These are phyloP conservation scores for Diospyros kaki DNA, from an alignment of 148 eudicot genomes.

Conservation along the genomic window DNA sequence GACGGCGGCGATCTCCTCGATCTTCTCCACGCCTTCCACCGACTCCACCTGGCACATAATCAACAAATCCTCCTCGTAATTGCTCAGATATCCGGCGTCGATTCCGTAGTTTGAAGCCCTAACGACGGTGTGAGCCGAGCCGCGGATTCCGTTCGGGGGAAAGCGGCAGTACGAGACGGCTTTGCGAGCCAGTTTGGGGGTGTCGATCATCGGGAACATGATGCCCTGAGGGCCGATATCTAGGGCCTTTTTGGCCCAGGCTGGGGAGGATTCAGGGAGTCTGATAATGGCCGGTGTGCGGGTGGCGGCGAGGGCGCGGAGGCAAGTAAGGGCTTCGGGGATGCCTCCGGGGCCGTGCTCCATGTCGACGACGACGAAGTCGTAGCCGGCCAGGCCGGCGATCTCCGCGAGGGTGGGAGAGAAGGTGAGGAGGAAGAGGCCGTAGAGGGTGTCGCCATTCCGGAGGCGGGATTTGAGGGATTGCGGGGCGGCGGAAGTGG, in stretches of 20 bases:
- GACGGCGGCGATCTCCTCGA: conserved; percentile 62
- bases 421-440: no score
- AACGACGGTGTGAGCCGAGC: conserved; percentile 72
- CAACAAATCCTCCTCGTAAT: conserved; percentile 54
- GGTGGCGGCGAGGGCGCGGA: conserved; percentile 54
- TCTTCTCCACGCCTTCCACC: conserved; percentile 42
- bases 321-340: no score
- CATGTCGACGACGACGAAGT: no score
- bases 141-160: conserved; percentile 78
- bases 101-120: conserved; percentile 75
- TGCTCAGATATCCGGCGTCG: conserved; percentile 48
- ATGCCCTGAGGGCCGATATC: conserved; percentile 83
- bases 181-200: conserved; percentile 39
- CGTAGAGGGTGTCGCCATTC: no score
- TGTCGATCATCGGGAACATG: conserved; percentile 85
- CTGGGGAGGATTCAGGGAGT: no score
- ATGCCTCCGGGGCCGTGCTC: no score
- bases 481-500: conserved; percentile 30
- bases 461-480: conserved; percentile 15
- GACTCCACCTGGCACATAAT: conserved; percentile 88
- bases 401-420: no score
- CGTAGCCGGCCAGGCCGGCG: no score
- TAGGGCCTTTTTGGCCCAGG: conserved; percentile 54
- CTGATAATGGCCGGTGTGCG: conserved; percentile 52
- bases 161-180: conserved; percentile 77